Conservation (phyloP, 1,284 basidiomycete species). For the Naganishia sp. region DNA sequence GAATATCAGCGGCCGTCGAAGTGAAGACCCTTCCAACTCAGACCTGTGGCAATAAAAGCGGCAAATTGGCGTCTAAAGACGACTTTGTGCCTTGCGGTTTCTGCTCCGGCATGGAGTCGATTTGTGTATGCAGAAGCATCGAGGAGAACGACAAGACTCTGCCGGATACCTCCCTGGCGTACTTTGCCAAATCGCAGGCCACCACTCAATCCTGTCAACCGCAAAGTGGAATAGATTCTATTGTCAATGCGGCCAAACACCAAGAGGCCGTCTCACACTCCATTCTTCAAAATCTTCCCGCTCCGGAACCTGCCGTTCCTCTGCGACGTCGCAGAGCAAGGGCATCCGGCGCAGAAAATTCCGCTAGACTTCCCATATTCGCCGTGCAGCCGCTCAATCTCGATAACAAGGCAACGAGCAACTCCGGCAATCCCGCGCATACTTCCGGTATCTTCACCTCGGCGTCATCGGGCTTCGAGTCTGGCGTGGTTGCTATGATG, state of each 20-base stretch:
- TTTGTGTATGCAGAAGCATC: constrained; percentile 67
- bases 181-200: not conserved
- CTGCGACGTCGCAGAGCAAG: constrained; percentile 60
- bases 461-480: constrained; percentile 5
- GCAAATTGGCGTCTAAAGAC: not conserved
- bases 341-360: constrained; percentile 6
- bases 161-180: constrained; percentile 10
- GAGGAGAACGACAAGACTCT: constrained; percentile 32
- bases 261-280: constrained; percentile 49
- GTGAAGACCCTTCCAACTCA: not conserved
- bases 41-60: not conserved
- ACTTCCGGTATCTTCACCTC: constrained; percentile 18
- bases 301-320: constrained; percentile 73
- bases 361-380: constrained; percentile 22
- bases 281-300: constrained; percentile 72
- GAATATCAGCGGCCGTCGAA: not conserved
- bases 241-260: constrained; percentile 33
- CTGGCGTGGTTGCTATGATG: constrained; percentile 20
- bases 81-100: constrained; percentile 64
- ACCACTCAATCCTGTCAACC: not conserved
- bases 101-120: constrained; percentile 64
- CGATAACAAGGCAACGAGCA: not conserved
- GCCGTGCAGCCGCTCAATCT: constrained; percentile 20
- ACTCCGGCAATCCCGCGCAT: not conserved
- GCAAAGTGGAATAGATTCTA: constrained; percentile 25